These are phyloP conservation scores for Paspalum notatum DNA, from an alignment of 176 grass and related monocot species.

Conservation along the genomic window DNA sequence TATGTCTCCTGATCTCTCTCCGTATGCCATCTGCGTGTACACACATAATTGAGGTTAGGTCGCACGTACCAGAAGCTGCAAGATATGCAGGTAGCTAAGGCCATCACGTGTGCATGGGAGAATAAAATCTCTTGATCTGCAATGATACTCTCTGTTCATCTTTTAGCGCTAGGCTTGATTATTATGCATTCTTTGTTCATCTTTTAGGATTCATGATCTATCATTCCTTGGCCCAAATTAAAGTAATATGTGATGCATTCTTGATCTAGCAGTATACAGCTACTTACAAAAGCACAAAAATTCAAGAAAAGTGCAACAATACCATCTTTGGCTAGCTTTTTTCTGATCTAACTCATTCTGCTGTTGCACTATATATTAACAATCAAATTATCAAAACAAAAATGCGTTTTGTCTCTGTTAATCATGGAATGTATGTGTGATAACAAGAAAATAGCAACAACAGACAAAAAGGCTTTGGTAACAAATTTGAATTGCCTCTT, in stretches of 20 bases:
- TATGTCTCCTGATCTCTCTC: conserved; percentile 49
- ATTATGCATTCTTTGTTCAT: conserved; percentile 22
- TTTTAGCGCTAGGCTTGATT: conserved; percentile 6
- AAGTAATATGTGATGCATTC: conserved; percentile 24
- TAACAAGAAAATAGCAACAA: background rate
- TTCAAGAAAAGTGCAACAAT: background rate
- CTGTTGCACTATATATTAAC: background rate
- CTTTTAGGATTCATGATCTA: conserved; percentile 13
- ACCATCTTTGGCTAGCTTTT: background rate
- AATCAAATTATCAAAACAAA: background rate
- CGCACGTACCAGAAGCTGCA: conserved; percentile 1
- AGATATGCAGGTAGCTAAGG: conserved; percentile 31
- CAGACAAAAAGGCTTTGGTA: background rate
- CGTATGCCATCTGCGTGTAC: conserved; percentile 50
- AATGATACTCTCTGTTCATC: conserved; percentile 46
- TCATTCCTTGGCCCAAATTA: background rate
- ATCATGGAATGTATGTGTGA: background rate
- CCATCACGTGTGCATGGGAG: conserved; percentile 57
- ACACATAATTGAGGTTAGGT: conserved; percentile 42
- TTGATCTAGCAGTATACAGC: background rate
- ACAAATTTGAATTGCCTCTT: no score
- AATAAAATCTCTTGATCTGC: conserved; percentile 55
- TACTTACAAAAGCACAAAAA: background rate
- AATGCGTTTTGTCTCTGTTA: background rate
- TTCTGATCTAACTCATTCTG: background rate